Percentiles rank a stretch among this genome's conserved stretches.
phyloP scores from a whole-genome alignment of 257 asterid species.

The Gardenia jasminoides region DNA sequence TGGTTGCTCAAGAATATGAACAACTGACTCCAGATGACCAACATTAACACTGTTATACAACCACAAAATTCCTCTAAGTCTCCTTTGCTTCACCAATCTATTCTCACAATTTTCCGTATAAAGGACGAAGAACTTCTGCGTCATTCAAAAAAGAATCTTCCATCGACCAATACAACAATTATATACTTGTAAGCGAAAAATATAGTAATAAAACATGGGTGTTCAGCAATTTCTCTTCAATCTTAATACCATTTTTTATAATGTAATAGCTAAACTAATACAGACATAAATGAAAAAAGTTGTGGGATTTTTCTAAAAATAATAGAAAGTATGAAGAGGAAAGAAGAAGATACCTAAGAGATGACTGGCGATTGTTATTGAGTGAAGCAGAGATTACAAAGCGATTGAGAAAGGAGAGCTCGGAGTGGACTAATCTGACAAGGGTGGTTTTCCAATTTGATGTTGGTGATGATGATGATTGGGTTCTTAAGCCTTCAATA shows the following conservation, averaged over 20 bases:
- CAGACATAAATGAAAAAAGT: neutral
- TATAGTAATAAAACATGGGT: too few relatives aligned
- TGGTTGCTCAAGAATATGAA: slow-evolving; percentile 68
- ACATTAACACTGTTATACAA: slow-evolving; percentile 58
- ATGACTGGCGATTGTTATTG: slow-evolving; percentile 5
- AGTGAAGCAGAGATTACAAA: slow-evolving; percentile 24
- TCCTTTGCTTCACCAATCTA: neutral
- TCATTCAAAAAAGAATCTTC: too few relatives aligned
- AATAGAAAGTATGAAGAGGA: neutral
- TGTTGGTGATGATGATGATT: slow-evolving; percentile 16
- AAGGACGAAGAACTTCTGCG: too few relatives aligned
- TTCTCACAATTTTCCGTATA: too few relatives aligned
- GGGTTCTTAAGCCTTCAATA: slow-evolving; percentile 25
- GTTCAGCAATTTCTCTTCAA: too few relatives aligned
- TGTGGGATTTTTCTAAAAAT: neutral
- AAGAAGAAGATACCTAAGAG: slow-evolving; percentile 39
- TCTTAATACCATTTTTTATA: too few relatives aligned
- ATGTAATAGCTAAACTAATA: neutral
- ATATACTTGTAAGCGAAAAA: neutral
- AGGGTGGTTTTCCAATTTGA: slow-evolving; percentile 50
- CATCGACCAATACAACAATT: too few relatives aligned
- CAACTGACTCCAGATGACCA: slow-evolving; percentile 83
- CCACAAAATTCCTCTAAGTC: slow-evolving; percentile 8
- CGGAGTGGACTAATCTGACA: slow-evolving; percentile 61
- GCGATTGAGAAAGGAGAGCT: slow-evolving; percentile 73